These are phyloP conservation scores for Colletotrichum sp. DNA, from an alignment of 2,329 filamentous ascomycete species.

Conservation along the genomic window DNA sequence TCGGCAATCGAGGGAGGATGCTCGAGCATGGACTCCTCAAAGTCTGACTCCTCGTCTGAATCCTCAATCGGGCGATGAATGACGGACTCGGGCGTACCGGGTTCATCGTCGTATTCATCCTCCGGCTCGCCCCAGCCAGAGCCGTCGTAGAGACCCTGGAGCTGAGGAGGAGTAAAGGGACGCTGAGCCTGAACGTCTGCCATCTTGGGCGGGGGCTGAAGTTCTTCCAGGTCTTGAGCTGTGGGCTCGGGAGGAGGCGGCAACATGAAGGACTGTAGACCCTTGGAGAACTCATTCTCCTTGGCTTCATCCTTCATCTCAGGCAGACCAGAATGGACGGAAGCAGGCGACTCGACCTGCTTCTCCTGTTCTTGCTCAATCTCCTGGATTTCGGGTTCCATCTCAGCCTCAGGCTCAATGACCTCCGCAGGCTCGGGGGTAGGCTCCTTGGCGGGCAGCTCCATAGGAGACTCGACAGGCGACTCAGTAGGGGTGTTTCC, in stretches of 20 bases:
- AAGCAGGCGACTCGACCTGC: slow-evolving; percentile 26
- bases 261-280: slow-evolving; percentile 53
- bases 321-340: slow-evolving; percentile 30
- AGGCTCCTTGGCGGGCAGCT: not conserved
- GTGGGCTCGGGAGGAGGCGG: slow-evolving; percentile 43
- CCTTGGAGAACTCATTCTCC: slow-evolving; percentile 43
- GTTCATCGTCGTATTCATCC: slow-evolving; percentile 62
- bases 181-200: slow-evolving; percentile 42
- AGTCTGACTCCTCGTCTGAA: slow-evolving; percentile 35
- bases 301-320: slow-evolving; percentile 27
- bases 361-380: slow-evolving; percentile 3
- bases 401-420: not conserved
- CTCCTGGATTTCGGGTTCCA: not conserved
- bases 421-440: not conserved
- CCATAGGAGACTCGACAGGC: slow-evolving; percentile 12
- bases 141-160: slow-evolving; percentile 69
- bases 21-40: slow-evolving; percentile 31
- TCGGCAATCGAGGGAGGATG: slow-evolving; percentile 33
- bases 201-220: slow-evolving; percentile 33
- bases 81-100: slow-evolving; percentile 85
- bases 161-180: slow-evolving; percentile 54
- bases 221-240: slow-evolving; percentile 31
- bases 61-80: slow-evolving; percentile 74
- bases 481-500: slow-evolving; percentile 26
- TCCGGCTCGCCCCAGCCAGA: slow-evolving; percentile 64